Percentiles rank a stretch among this genome's conserved stretches.
Conservation (phyloP, 257 asterid species). For the Jacaranda copaia region DNA sequence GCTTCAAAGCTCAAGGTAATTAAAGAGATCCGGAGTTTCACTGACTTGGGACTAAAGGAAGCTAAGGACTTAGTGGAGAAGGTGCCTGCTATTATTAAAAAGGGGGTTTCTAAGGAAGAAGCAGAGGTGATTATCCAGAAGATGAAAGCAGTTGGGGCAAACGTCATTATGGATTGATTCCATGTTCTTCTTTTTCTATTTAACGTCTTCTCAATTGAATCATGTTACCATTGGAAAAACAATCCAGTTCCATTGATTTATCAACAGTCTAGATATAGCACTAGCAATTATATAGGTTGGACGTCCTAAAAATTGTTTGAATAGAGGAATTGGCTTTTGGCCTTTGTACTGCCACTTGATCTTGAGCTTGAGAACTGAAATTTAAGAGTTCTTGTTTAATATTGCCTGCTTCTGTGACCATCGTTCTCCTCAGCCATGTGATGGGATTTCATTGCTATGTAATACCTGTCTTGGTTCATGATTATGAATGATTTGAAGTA, state of each 20-base stretch:
- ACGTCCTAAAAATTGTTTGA: constrained; percentile 17
- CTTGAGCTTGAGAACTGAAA: constrained; percentile 28
- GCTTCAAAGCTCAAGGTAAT: constrained; percentile 78
- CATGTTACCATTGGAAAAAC: background rate
- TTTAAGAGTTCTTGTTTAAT: background rate
- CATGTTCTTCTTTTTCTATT: background rate
- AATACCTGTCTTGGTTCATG: constrained; percentile 19
- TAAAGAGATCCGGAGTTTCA: constrained; percentile 52
- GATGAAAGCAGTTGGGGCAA: constrained; percentile 61
- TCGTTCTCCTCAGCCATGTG: background rate
- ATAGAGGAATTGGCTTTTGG: constrained; percentile 26
- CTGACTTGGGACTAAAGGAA: constrained; percentile 52
- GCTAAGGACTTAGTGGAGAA: constrained; percentile 61
- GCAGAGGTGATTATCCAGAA: constrained; percentile 53
- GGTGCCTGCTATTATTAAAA: constrained; percentile 48
- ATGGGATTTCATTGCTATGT: background rate
- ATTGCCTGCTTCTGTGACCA: background rate
- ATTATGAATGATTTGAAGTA: background rate
- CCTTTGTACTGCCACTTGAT: background rate
- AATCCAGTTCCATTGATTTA: constrained; percentile 5
- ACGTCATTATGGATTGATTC: constrained; percentile 50
- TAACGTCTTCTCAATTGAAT: background rate
- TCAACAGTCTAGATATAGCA: constrained; percentile 25
- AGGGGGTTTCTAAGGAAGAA: constrained; percentile 55
- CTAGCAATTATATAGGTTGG: constrained; percentile 19